Evolutionary conservation across 768 basidiomycete genomes (phyloP).

Genomic region (Cystofilobasidium macerans): DNA sequence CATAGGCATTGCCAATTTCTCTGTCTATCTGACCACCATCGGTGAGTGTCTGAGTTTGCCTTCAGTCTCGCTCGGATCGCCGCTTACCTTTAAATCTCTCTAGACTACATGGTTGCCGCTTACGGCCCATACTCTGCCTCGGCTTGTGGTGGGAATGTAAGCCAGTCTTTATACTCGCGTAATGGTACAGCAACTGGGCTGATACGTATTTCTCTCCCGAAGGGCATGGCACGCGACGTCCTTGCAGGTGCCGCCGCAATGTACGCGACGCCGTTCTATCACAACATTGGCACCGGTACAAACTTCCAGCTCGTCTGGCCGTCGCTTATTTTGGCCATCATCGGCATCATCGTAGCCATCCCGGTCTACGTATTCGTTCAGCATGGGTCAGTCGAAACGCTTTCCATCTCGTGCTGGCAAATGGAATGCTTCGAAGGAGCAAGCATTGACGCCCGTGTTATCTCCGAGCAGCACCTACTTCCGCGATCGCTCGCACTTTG

Average conservation of each 20-base stretch:
- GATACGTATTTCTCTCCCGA: too few species aligned
- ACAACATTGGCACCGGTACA: not conserved
- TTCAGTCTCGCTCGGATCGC: not conserved
- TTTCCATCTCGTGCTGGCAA: too few species aligned
- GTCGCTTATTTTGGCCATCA: constrained; percentile 30
- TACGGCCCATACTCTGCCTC: not conserved
- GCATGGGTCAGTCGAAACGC: constrained; percentile 25
- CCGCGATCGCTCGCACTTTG: constrained; percentile 30
- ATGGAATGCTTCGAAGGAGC: too few species aligned
- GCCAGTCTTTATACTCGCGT: too few species aligned
- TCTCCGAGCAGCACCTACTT: constrained; percentile 19
- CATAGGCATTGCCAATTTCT: not conserved
- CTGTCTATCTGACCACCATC: not conserved
- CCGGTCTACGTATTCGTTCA: constrained; percentile 32
- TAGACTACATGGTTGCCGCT: not conserved
- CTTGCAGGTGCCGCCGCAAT: constrained; percentile 34
- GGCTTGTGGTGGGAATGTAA: not conserved
- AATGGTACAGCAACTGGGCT: too few species aligned
- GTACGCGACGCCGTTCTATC: constrained; percentile 28
- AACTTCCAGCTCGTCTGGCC: constrained; percentile 30
- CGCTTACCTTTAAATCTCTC: too few species aligned
- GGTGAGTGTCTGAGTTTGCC: not conserved
- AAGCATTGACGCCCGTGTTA: too few species aligned
- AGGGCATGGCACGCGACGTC: constrained; percentile 34
- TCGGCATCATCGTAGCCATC: constrained; percentile 29